These are phyloP conservation scores for Silene noctiflora DNA, from an alignment of 179 eudicot species.

Conservation along the genomic window DNA sequence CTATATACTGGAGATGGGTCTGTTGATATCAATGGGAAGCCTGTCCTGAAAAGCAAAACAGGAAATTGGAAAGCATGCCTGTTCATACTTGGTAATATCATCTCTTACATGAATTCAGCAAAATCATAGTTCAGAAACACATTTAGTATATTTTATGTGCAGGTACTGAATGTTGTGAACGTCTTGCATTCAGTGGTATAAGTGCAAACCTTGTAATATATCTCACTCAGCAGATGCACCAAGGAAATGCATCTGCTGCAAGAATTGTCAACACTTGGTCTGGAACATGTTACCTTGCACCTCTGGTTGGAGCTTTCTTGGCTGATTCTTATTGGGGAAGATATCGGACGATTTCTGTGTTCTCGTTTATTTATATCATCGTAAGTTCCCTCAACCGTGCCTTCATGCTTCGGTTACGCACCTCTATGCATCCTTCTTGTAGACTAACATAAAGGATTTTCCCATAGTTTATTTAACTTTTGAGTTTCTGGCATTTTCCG, in stretches of 20 bases:
- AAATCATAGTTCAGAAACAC: too few relatives aligned
- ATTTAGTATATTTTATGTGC: not conserved
- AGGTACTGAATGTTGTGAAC: slow-evolving; percentile 18
- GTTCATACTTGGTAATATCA: slow-evolving; percentile 15
- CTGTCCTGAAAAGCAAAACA: slow-evolving; percentile 16
- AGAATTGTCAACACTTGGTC: slow-evolving; percentile 7
- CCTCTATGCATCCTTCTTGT: not conserved
- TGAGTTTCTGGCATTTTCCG: too few relatives aligned
- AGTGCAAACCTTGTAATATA: slow-evolving; percentile 7
- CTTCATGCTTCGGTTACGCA: not conserved
- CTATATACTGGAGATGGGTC: slow-evolving; percentile 20
- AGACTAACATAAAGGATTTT: not conserved
- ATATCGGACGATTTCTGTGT: slow-evolving; percentile 14
- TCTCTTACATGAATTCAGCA: not conserved
- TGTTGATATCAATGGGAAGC: slow-evolving; percentile 9
- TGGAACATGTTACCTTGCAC: slow-evolving; percentile 22
- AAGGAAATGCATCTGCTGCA: slow-evolving; percentile 26
- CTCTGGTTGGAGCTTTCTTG: slow-evolving; percentile 21
- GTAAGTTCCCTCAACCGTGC: not conserved
- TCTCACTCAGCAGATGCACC: slow-evolving; percentile 16
- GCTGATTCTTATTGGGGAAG: slow-evolving; percentile 22
- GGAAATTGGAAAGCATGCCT: slow-evolving; percentile 16
- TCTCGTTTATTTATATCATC: slow-evolving; percentile 9
- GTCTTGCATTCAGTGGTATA: slow-evolving; percentile 22
- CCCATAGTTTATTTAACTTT: too few relatives aligned